phyloP scores from a whole-genome alignment of 257 asterid species.

The Penstemon newberryi region DNA sequence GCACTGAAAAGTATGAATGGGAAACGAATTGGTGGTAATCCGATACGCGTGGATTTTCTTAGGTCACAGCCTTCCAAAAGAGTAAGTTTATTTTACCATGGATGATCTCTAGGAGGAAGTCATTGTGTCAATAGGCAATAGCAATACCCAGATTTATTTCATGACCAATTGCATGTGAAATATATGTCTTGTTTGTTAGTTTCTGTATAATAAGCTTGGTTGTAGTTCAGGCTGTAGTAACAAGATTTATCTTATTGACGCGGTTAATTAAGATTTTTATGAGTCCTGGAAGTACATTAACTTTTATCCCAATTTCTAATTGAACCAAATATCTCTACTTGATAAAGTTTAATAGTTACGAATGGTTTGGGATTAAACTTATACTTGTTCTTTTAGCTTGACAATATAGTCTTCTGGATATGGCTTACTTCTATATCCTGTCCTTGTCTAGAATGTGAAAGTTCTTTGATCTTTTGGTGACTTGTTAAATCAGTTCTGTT shows the following conservation, averaged over 20 bases:
- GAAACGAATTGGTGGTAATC: constrained; percentile 66
- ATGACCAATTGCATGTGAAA: neutral
- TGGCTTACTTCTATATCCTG: constrained; percentile 7
- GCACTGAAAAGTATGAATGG: constrained; percentile 84
- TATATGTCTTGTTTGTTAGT: constrained; percentile 9
- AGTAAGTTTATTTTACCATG: constrained; percentile 51
- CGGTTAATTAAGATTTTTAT: neutral
- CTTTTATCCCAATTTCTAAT: constrained; percentile 5
- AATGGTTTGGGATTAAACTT: neutral
- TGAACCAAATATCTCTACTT: neutral
- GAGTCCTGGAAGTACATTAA: neutral
- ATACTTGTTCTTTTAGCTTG: neutral
- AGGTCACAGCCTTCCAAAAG: constrained; percentile 82
- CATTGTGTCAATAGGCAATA: neutral
- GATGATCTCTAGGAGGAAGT: neutral
- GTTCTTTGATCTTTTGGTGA: constrained; percentile 2
- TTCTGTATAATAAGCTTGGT: constrained; percentile 10
- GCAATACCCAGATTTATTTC: neutral
- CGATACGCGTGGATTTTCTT: constrained; percentile 88
- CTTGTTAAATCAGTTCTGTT: constrained; percentile 13
- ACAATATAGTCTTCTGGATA: neutral
- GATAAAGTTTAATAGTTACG: constrained; percentile 2
- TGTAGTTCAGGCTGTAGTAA: neutral
- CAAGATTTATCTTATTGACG: neutral
- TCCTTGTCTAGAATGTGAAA: constrained; percentile 1